These are phyloP conservation scores for Trebouxia sp. DNA, from an alignment of 139 green algal species.

Conservation along the genomic window DNA sequence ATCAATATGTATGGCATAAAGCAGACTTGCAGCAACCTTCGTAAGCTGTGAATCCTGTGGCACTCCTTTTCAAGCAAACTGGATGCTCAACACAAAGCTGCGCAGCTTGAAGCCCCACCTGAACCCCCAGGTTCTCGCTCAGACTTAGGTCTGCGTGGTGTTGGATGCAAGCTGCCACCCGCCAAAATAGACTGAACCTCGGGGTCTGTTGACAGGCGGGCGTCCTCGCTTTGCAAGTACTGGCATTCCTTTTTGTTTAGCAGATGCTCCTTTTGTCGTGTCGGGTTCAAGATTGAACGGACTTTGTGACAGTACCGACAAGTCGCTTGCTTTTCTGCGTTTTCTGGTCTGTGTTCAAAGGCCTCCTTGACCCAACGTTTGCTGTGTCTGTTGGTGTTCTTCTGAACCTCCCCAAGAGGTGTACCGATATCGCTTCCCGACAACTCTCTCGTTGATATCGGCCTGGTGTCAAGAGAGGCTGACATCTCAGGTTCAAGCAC, in stretches of 20 bases:
- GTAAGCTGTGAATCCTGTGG: too few relatives aligned
- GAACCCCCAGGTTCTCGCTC: neutral
- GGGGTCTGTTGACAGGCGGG: constrained; percentile 14
- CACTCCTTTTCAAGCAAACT: neutral
- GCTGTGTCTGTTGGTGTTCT: constrained; percentile 24
- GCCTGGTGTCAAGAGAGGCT: constrained; percentile 14
- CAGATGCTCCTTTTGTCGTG: constrained; percentile 20
- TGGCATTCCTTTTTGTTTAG: constrained; percentile 25
- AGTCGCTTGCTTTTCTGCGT: constrained; percentile 21
- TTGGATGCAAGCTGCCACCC: constrained; percentile 10
- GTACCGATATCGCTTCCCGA: neutral
- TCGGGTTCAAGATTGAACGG: constrained; percentile 7
- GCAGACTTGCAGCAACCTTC: too few relatives aligned
- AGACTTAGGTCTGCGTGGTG: constrained; percentile 18
- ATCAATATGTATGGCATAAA: neutral
- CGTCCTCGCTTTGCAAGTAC: constrained; percentile 5
- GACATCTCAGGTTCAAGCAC: constrained; percentile 22
- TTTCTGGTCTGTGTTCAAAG: constrained; percentile 21
- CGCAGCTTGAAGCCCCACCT: neutral
- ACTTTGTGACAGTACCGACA: constrained; percentile 18
- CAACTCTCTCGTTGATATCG: neutral
- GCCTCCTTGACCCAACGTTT: constrained; percentile 21
- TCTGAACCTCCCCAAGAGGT: neutral
- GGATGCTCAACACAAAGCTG: too few relatives aligned
- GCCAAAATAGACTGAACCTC: constrained; percentile 21